Evolutionary conservation across 768 basidiomycete genomes (phyloP), one percentile per base, ranked within the genome.

Genomic region (Hemileccinum rubropunctum): DNA sequence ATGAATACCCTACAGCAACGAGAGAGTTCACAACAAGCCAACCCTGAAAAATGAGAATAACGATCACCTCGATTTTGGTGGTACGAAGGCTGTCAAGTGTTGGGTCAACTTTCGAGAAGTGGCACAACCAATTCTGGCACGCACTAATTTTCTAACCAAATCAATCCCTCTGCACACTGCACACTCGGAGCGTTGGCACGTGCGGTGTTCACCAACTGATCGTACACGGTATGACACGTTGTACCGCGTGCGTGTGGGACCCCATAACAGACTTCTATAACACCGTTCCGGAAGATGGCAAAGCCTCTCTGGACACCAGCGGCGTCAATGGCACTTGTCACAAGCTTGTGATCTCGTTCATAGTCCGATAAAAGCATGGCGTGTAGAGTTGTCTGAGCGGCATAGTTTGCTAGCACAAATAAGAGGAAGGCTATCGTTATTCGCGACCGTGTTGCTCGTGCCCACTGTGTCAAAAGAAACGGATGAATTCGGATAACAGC

Each of bases 351-450:
- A 6, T 72, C 74, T 10, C 63, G 51, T 2, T 63, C 42, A 50
- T 76, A 78, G 46, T 71, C 69, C 4, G 53, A 51, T 38, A 74
- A 72, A 3, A 73, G 62, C 21, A 72, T 42, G 13, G 62, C 64
- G 53, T 80, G 79, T 10, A 80, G 57, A 12, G 66, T 57, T 48
- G 66, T 69, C 44, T 80, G 73, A 21, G 69, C 60, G 36, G 74
- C 45, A 50, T 72, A 76, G 47, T 69, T 70, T 23, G 71, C 39
- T 39, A 82, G 54, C 26, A 76, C 72, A 49, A 80, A 64, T 35
- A 74, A 61, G 58, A 79, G 76, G 60, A 78, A 83, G 32, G 70
- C 53, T 5, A 73, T 68, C 30, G 78, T 80, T 59, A 71, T 73
- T 10, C 71, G 75, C n/a, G 75, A 78, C 32, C 77, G 58, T 7